Base-by-base conservation (phyloP, 1,284 basidiomycete species). In the Boletus calvinii region DNA sequence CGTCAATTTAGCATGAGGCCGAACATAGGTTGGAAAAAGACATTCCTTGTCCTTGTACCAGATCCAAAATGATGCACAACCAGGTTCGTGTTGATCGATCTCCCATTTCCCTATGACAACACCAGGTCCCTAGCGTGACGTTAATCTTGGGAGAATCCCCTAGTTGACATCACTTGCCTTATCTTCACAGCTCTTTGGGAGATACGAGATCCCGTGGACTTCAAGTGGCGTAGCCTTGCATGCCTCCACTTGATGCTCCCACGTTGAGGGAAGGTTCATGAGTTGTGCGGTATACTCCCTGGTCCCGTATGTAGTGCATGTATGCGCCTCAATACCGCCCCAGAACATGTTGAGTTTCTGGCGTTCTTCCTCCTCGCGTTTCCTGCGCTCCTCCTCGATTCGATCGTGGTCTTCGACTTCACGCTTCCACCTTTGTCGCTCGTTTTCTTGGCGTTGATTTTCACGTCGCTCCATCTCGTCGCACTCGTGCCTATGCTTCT, bases 131-230 rank as follows among this genome's bases (percentile, higher is more conserved):
- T 64, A 20, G 11, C 17, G 30, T 4, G 4, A 41, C 10, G 3
- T 64, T 20, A 63, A 22, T n/a, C 1, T 37, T n/a, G 7, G 3
- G 18, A 26, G 13, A 12, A 20, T 35, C 11, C 15, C 12, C 2
- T 22, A 30, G 34, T 42, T 4, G 10, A 29, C 1, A 38, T 17
- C 47, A 17, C 62, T 1, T 37, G 56, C 67, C 37, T 37, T 56
- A 12, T 69, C 64, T 36, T 66, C 67, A 20, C 64, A 69, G 24
- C 31, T 57, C 18, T 52, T 59, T 1, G 64, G 64, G 12, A 64
- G 35, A 47, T 68, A 46, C 2, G 56, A 55, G 3, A 54, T 4
- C 7, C 67, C 65, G 13, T 68, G 67, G 18, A 66, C 39, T 31
- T 55, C 55, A 5, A 65, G 57, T 1, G 62, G 60, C 1, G 58